Evolutionary conservation across 1,284 basidiomycete species (phyloP), one percentile per base, ranked within the genome.

Genomic region (Cryptococcus maquisensis): DNA sequence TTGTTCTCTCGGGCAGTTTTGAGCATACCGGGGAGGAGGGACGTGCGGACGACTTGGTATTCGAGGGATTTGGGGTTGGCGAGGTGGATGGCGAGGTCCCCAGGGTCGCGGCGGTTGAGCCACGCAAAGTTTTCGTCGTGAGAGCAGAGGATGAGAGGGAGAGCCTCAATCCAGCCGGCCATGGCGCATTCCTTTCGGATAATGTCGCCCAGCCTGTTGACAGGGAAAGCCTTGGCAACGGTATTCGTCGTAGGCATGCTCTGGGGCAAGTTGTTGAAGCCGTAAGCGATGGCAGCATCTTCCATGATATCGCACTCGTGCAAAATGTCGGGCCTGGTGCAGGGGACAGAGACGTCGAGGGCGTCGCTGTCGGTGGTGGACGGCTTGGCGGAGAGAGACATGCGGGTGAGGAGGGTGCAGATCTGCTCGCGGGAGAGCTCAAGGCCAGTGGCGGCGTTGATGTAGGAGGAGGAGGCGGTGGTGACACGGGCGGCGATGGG

Each of bases 301-400:
- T 99, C 95, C 86, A 99, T 90, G 67, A 98, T 83, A 74, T 99
- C 95, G 69, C 94, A 97, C 75, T 98, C 93, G 73, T 98, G 96
- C 56, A 99, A 79, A 62, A 99, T 96, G 71, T 99, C 95, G 1
- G 96, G 92, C 44, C 95, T 84, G 12, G 93, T 98, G 28, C 88
- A 82, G 2, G 95, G 95, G 36, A 99, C 83, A 39, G 84, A 78
- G 24, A 98, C 86, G 47, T 77, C 72, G 24, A 84, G 67, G 21
- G 90, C 76, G 65, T 87, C 84, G 0, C 80, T 61, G 55, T 86
- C 75, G 16, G 69, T 64, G 1, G 77, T 51, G 4, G 80, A 79
- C 3, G 84, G 73, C 2, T 79, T 76, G 0, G 87, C 81, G 35
- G 57, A 24, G 28, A 75, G 65, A 12, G 73, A 73, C 71, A 76